These are phyloP conservation scores for Aspergillus asperescens DNA, from an alignment of 495 filamentous ascomycete species.

Conservation along the genomic window DNA sequence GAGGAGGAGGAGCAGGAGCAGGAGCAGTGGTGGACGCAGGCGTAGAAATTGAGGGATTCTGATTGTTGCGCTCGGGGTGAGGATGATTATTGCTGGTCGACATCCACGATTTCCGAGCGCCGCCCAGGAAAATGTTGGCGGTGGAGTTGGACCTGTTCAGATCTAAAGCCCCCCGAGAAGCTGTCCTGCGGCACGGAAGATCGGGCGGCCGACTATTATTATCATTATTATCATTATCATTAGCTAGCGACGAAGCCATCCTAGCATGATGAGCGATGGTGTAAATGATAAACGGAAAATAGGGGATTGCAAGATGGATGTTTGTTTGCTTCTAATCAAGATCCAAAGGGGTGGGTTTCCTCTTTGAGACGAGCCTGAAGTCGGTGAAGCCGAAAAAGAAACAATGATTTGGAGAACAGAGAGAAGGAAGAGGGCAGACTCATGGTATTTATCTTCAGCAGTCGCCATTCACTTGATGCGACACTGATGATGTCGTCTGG, in stretches of 20 bases:
- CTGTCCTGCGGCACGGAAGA: slow-evolving; percentile 7
- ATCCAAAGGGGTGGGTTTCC: neutral
- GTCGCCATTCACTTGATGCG: neutral
- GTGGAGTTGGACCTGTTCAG: slow-evolving; percentile 59
- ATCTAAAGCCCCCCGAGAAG: slow-evolving; percentile 29
- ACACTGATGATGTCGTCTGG: no score
- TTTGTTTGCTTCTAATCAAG: neutral
- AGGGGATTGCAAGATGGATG: neutral
- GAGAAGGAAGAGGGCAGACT: neutral
- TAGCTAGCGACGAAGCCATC: slow-evolving; percentile 13
- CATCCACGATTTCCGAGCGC: slow-evolving; percentile 67
- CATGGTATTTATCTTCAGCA: neutral
- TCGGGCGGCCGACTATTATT: slow-evolving; percentile 4
- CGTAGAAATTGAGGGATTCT: neutral
- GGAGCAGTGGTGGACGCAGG: neutral
- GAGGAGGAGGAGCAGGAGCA: slow-evolving; percentile 2
- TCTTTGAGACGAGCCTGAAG: neutral
- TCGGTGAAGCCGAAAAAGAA: slow-evolving; percentile 2
- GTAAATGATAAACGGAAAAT: no score
- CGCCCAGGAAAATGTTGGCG: slow-evolving; percentile 58
- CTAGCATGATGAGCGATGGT: slow-evolving; percentile 1
- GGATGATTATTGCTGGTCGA: slow-evolving; percentile 2
- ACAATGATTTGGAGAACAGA: neutral
- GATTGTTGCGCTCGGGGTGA: neutral
- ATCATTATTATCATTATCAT: slow-evolving; percentile 5